Evolutionary conservation across 2,329 filamentous ascomycete genomes (phyloP).

Genomic region (Xylariaceae sp.): DNA sequence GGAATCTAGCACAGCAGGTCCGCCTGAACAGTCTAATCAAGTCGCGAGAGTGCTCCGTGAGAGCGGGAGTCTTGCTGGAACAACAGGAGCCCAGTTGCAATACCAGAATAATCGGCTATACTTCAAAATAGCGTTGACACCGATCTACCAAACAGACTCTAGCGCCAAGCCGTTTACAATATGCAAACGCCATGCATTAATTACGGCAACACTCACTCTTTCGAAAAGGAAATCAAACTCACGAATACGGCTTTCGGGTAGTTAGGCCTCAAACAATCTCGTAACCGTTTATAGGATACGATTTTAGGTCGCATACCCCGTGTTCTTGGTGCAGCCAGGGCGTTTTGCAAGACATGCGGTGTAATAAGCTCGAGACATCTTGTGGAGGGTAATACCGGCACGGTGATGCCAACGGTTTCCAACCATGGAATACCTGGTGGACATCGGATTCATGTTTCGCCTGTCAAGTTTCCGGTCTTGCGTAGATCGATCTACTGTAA

Average conservation of each 20-base stretch:
- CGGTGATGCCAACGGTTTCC: slow-evolving; percentile 14
- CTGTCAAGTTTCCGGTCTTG: neutral
- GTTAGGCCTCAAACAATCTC: slow-evolving; percentile 14
- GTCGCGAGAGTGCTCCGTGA: neutral
- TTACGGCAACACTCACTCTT: neutral
- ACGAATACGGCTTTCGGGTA: slow-evolving; percentile 6
- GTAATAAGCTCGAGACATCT: slow-evolving; percentile 18
- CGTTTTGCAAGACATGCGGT: slow-evolving; percentile 24
- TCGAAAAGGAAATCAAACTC: neutral
- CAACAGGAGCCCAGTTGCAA: slow-evolving; percentile 7
- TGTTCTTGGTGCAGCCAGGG: slow-evolving; percentile 20
- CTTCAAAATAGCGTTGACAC: neutral
- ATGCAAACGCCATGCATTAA: neutral
- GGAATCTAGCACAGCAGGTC: neutral
- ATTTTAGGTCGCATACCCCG: slow-evolving; percentile 29
- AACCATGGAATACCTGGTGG: slow-evolving; percentile 6
- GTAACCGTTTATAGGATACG: slow-evolving; percentile 30
- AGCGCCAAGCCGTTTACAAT: neutral
- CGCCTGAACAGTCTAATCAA: slow-evolving; percentile 11
- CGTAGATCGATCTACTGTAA: neutral
- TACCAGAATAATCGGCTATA: neutral
- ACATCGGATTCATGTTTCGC: slow-evolving; percentile 3
- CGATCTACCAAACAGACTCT: neutral
- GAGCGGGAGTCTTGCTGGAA: slow-evolving; percentile 7
- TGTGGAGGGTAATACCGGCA: slow-evolving; percentile 23